A percentile compares a stretch with the other conserved stretches of the same genome.
Evolutionary conservation across 805 yeast genomes (phyloP).

Genomic region (Brettanomyces sp.): DNA sequence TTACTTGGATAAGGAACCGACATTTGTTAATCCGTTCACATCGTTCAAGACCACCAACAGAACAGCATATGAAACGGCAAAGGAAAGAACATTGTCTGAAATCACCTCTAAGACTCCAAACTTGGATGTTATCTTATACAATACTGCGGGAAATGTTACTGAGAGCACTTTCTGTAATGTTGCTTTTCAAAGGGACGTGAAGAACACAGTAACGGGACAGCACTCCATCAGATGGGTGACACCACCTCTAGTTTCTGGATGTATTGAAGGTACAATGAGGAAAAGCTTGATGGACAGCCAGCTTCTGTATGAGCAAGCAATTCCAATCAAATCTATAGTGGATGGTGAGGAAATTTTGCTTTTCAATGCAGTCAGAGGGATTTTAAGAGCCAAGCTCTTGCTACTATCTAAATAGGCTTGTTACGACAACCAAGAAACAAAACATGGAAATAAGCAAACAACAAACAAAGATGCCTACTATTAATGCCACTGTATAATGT

Average conservation of each 20-base stretch:
- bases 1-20: conserved; percentile 46
- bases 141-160: conserved; percentile 48
- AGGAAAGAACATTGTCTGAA: conserved; percentile 31
- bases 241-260: conserved; percentile 70
- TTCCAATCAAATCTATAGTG: conserved; percentile 36
- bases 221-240: conserved; percentile 57
- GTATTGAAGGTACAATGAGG: conserved; percentile 78
- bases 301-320: conserved; percentile 13
- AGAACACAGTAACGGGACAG: conserved; percentile 19
- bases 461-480: background rate
- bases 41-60: conserved; percentile 82
- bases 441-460: background rate
- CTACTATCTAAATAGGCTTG: too few relatives aligned
- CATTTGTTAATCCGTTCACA: conserved; percentile 62
- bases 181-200: conserved; percentile 42
- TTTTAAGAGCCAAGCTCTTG: conserved; percentile 42
- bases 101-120: conserved; percentile 22
- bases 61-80: conserved; percentile 49
- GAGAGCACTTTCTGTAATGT: conserved; percentile 83
- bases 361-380: conserved; percentile 81
- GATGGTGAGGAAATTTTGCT: conserved; percentile 65
- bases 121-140: conserved; percentile 65
- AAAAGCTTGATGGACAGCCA: conserved; percentile 40
- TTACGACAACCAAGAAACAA: too few relatives aligned
- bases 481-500: background rate